phyloP scores from a whole-genome alignment of 257 asterid genomes.

The Nicotiana benthamiana region DNA sequence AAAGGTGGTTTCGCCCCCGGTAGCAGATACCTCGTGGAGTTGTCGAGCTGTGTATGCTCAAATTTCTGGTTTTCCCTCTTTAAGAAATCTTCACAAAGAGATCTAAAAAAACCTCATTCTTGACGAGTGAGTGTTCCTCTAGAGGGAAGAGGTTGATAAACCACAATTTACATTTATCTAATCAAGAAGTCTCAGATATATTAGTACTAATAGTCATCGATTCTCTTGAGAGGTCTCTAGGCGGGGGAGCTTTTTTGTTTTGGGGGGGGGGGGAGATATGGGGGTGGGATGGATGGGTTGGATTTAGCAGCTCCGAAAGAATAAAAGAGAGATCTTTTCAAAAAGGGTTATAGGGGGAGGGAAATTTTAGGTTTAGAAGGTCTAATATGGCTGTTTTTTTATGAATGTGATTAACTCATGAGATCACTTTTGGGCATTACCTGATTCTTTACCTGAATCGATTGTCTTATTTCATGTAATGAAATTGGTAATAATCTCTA shows the following conservation, averaged over 20 bases:
- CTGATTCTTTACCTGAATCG: not conserved
- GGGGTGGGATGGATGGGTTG: too few relatives aligned
- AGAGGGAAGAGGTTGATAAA: not conserved
- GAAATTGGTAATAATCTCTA: not conserved
- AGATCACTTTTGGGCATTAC: not conserved
- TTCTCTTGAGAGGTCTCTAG: not conserved
- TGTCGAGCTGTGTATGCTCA: not conserved
- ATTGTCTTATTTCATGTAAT: not conserved
- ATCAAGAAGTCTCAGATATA: not conserved
- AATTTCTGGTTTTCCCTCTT: not conserved
- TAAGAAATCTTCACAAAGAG: not conserved
- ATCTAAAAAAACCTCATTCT: not conserved
- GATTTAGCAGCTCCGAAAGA: not conserved
- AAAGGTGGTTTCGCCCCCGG: too few relatives aligned
- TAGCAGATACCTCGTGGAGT: not conserved
- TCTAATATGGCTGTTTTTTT: not conserved
- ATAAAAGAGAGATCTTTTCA: not conserved
- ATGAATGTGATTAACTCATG: not conserved
- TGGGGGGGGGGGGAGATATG: not conserved
- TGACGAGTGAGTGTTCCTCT: not conserved
- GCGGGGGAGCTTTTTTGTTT: not conserved
- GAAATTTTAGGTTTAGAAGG: not conserved
- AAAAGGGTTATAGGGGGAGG: not conserved
- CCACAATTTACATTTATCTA: not conserved
- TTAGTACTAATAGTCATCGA: not conserved